Base-by-base conservation (phyloP, 257 asterid species). In the Handroanthus guayacan region DNA sequence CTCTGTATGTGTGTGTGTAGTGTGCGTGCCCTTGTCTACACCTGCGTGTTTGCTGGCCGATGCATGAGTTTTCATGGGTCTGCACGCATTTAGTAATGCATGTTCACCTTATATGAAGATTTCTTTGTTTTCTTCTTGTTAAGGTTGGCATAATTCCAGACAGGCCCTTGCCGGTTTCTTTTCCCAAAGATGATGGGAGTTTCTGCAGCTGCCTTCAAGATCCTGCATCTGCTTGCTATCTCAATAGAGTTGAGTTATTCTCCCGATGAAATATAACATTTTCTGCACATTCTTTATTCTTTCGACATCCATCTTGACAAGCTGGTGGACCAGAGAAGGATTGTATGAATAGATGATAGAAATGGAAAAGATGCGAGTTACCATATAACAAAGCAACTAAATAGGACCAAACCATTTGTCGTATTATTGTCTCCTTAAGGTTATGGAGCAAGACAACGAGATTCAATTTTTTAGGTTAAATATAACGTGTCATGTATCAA, bases 141-240 rank as follows among this genome's bases (percentile, higher is more conserved):
- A 69, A 95, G 98, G 89, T 95, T 81, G 99, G 99, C 72, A 83
- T 95, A 69, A 86, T 79, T 38, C 99, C 99, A 0, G 98, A 95
- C 79, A 90, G 84, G 67, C 89, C 93, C 41, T 89, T 95, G 47
- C 99, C 98, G 16, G 85, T 87, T 47, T 86, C 97, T 6, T 95
- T 95, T 75, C 98, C 98, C 1, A 87, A 88, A 81, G 99, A 92
- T 12, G 97, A 88, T 14, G 97, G 87, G 62, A 83, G 88, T 51
- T 90, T 95, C 48, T 95, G 98, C 63, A 90, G 92, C 77, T 95
- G 98, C 85, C 87, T 95, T 81, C 96, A 86, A 84, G 96, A 95
- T 67, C 87, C 97, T 0, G 75, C 84, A 20, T 81, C 98, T 38
- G 90, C 96, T 76, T 95, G 98, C 84, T 91, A 86, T 80, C 85